A percentile compares a stretch with the other conserved stretches of the same genome.
Evolutionary conservation across 2,329 filamentous ascomycete genomes (phyloP).

Genomic region (Venturiaceae sp.): DNA sequence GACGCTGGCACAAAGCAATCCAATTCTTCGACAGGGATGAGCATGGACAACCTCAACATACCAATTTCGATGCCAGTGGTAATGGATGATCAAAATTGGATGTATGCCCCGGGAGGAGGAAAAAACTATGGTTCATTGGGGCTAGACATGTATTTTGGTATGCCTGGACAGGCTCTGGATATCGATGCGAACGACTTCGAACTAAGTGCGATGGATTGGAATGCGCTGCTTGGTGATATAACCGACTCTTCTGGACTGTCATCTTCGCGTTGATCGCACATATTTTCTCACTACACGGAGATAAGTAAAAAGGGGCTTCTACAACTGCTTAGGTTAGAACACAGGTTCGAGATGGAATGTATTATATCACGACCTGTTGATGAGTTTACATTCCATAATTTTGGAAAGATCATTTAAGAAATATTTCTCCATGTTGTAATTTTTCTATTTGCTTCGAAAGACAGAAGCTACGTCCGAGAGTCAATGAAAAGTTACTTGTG

Average conservation of each 20-base stretch:
- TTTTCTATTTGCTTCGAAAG: too few relatives aligned
- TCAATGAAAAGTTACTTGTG: too few relatives aligned
- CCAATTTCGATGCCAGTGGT: conserved; percentile 7
- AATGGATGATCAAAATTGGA: conserved; percentile 5
- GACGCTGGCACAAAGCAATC: not conserved
- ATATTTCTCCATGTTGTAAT: too few relatives aligned
- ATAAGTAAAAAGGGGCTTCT: too few relatives aligned
- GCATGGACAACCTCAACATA: conserved; percentile 4
- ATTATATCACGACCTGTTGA: too few relatives aligned
- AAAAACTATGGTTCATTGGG: conserved; percentile 2
- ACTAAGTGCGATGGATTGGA: conserved; percentile 21
- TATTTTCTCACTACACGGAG: too few relatives aligned
- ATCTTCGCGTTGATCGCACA: too few relatives aligned
- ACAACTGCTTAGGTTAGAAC: too few relatives aligned
- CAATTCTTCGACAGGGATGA: not conserved
- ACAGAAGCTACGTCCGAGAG: too few relatives aligned
- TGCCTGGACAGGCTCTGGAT: conserved; percentile 12
- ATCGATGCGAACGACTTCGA: conserved; percentile 17
- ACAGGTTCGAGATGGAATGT: too few relatives aligned
- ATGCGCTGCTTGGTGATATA: conserved; percentile 4
- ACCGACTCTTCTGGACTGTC: not conserved
- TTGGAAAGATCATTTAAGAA: too few relatives aligned
- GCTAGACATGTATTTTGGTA: not conserved
- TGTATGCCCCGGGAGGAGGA: conserved; percentile 6
- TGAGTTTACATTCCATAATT: too few relatives aligned